Evolutionary conservation across 768 basidiomycete species (phyloP), one percentile per base, ranked within the genome.

Genomic region (Rhizopogon roseolus): DNA sequence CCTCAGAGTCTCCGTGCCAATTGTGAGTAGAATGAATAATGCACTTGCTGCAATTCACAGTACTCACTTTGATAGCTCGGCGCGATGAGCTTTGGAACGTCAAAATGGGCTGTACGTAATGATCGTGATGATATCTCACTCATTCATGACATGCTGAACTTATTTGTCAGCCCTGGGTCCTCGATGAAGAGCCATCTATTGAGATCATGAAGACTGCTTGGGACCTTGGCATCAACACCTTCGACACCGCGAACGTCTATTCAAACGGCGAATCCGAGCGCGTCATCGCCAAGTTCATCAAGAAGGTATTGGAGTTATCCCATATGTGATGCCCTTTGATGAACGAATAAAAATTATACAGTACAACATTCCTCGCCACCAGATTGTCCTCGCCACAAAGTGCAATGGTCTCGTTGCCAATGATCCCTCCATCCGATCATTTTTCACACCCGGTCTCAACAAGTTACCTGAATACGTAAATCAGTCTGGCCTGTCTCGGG

Each of bases 171-270:
- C 19, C 62, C 5, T 71, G 67, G 61, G 60, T 66, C 32, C 55
- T 67, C 5, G 65, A 58, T 0, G 68, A 68, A 50, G 63, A 60
- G 1, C 50, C 69, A n/a, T 65, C 69, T 0, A 50, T 69, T 16
- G 55, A 62, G 43, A 61, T 76, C 53, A 52, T 76, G 48, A 73
- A 74, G 55, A 62, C 65, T 9, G 76, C 76, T 3, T 76, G 65
- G 64, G 67, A 74, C 34, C 57, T 64, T 11, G 76, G 76, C 4
- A 66, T 77, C 54, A 72, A 65, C 53, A 73, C 71, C 6, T 64
- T 71, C 50, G 74, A 76, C 32, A 73, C 73, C 1, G 71, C 73
- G n/a, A 73, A 73, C 49, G 13, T 69, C 5, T 75, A 73, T 40
- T 66, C 66, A n/a, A 66, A 67, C 36, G 72, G 70, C 19, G 65